Conservation (phyloP, 2,329 filamentous ascomycete genomes). For the Fusarium pseudograminearum region DNA sequence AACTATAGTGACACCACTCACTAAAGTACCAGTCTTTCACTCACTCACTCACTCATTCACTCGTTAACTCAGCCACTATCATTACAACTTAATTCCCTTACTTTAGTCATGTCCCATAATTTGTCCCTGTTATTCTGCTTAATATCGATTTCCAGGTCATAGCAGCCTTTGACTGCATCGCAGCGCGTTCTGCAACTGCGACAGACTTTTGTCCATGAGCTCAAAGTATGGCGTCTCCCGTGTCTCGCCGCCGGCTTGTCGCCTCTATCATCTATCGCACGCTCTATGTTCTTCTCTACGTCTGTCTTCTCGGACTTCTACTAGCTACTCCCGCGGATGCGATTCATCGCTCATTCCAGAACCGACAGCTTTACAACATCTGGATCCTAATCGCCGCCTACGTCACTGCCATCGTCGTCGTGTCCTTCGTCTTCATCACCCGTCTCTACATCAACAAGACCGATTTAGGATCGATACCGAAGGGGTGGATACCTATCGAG, state of each 20-base stretch:
- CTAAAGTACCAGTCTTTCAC: background rate
- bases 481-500: slow-evolving; percentile 86
- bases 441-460: slow-evolving; percentile 89
- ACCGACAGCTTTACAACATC: slow-evolving; percentile 79
- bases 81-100: background rate
- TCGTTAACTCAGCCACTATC: slow-evolving; percentile 26
- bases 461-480: slow-evolving; percentile 84
- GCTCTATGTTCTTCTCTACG: slow-evolving; percentile 80
- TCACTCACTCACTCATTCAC: slow-evolving; percentile 16
- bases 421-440: slow-evolving; percentile 81
- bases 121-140: slow-evolving; percentile 26
- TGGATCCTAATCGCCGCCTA: slow-evolving; percentile 84
- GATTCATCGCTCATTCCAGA: slow-evolving; percentile 79
- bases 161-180: slow-evolving; percentile 10
- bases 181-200: slow-evolving; percentile 13
- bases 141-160: slow-evolving; percentile 29
- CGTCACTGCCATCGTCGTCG: slow-evolving; percentile 75
- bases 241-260: slow-evolving; percentile 64
- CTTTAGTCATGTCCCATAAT: slow-evolving; percentile 48
- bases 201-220: slow-evolving; percentile 19
- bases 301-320: slow-evolving; percentile 79
- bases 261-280: slow-evolving; percentile 85
- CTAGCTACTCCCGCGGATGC: slow-evolving; percentile 84
- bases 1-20: slow-evolving; percentile 34
- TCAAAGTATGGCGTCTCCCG: slow-evolving; percentile 48